phyloP scores from a whole-genome alignment of 805 yeast species.

The Saccharomycopsis olivae region DNA sequence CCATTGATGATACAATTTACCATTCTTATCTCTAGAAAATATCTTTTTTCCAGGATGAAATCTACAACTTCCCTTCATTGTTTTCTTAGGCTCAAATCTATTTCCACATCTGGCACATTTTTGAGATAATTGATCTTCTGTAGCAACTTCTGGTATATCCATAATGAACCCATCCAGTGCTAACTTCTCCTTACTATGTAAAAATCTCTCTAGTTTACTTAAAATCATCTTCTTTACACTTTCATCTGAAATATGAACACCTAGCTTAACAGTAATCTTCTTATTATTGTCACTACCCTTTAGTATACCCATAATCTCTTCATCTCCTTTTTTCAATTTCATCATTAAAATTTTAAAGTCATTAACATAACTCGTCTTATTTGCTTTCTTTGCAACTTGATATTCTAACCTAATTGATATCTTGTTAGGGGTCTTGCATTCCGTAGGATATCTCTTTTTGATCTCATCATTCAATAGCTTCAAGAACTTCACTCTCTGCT shows the following conservation, averaged over 20 bases:
- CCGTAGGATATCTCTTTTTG: neutral
- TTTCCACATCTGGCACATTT: conserved; percentile 14
- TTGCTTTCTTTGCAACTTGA: conserved; percentile 11
- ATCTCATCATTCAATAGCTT: conserved; percentile 4
- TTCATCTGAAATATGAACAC: too few relatives aligned
- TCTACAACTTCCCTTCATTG: conserved; percentile 7
- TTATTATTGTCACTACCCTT: neutral
- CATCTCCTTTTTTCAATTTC: conserved; percentile 10
- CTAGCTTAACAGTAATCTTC: neutral
- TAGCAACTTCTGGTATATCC: conserved; percentile 1
- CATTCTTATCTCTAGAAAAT: neutral
- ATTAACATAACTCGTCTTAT: conserved; percentile 6
- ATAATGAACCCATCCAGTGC: conserved; percentile 5
- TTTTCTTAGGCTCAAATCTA: conserved; percentile 4
- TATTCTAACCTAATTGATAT: conserved; percentile 10
- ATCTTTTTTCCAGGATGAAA: conserved; percentile 15
- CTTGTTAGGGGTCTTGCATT: conserved; percentile 7
- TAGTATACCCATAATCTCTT: neutral
- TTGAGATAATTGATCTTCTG: neutral
- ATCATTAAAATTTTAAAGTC: conserved; percentile 8
- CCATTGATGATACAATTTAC: conserved; percentile 6
- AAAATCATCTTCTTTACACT: neutral
- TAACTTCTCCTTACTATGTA: conserved; percentile 4
- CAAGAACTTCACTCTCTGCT: conserved; percentile 11
- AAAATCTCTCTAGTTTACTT: conserved; percentile 1